Conservation (phyloP, 2,329 filamentous ascomycete genomes). For the Nemania bipapillata region DNA sequence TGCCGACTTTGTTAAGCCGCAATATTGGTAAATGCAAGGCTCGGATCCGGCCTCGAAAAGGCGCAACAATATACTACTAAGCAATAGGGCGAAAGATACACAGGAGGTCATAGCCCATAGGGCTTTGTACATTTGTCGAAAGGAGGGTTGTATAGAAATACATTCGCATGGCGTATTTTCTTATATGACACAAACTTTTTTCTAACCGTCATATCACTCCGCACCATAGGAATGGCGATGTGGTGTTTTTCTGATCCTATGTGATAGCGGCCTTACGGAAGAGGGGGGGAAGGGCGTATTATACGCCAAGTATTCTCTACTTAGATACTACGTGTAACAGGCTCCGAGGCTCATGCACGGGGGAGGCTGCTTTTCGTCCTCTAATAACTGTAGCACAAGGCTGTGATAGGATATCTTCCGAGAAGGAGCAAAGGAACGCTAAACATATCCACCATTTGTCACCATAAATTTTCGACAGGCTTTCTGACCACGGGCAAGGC, state of each 20-base stretch:
- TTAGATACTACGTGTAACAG: background rate
- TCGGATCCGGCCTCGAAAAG: background rate
- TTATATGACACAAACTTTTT: conserved; percentile 15
- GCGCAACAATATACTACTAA: background rate
- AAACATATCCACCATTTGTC: background rate
- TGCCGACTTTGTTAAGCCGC: conserved; percentile 92
- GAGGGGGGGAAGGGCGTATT: background rate
- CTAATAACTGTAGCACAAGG: background rate
- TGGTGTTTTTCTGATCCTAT: background rate
- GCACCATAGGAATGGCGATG: background rate
- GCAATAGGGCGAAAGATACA: background rate
- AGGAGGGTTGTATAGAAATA: conserved; percentile 44
- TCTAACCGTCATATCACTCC: background rate
- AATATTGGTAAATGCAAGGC: conserved; percentile 79
- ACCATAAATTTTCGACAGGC: background rate
- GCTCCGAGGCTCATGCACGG: background rate
- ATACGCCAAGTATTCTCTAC: background rate
- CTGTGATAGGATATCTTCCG: background rate
- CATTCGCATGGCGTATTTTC: conserved; percentile 29
- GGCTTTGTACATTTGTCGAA: conserved; percentile 44
- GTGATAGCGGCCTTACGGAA: background rate
- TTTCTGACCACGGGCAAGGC: background rate
- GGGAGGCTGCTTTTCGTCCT: background rate
- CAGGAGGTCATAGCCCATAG: conserved; percentile 24
- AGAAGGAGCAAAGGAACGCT: background rate